These are phyloP conservation scores for Scheffersomyces cryptocercus DNA, from an alignment of 1,139 yeast species.

Conservation along the genomic window DNA sequence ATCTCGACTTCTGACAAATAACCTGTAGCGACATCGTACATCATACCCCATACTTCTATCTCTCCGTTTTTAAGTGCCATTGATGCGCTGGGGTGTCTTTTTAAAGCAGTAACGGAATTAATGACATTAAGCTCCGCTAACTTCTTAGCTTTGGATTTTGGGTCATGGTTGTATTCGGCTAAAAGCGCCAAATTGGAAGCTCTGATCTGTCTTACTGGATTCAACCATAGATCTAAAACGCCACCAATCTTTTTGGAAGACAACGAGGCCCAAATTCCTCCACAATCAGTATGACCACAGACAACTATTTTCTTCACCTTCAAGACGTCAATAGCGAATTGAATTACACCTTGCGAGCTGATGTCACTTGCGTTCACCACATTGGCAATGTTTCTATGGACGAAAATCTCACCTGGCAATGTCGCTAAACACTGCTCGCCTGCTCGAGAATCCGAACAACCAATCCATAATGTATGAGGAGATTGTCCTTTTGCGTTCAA, in stretches of 20 bases:
- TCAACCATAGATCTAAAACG: slow-evolving; percentile 75
- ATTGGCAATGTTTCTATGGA: slow-evolving; percentile 93
- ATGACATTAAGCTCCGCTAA: slow-evolving; percentile 81
- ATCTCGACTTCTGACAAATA: slow-evolving; percentile 55
- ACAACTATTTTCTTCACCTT: slow-evolving; percentile 82
- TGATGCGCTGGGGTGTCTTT: slow-evolving; percentile 74
- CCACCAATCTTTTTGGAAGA: slow-evolving; percentile 71
- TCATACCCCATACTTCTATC: slow-evolving; percentile 85
- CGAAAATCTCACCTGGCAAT: slow-evolving; percentile 90
- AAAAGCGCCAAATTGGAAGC: slow-evolving; percentile 56
- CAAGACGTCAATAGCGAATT: slow-evolving; percentile 86
- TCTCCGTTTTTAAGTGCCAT: slow-evolving; percentile 69
- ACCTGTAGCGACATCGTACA: slow-evolving; percentile 86
- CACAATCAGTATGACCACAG: slow-evolving; percentile 98
- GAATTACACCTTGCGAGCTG: slow-evolving; percentile 79
- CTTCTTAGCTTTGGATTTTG: slow-evolving; percentile 60
- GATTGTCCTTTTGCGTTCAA: slow-evolving; percentile 81
- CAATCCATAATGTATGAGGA: slow-evolving; percentile 95
- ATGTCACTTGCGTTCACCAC: slow-evolving; percentile 72
- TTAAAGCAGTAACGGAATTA: slow-evolving; percentile 55
- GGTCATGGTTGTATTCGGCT: slow-evolving; percentile 40
- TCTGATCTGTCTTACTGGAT: slow-evolving; percentile 70
- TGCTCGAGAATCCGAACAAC: slow-evolving; percentile 93
- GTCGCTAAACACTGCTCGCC: slow-evolving; percentile 79
- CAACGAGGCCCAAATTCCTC: slow-evolving; percentile 89